Evolutionary conservation across 1,139 yeast species (phyloP).

Genomic region (Blastobotrys illinoisensis): DNA sequence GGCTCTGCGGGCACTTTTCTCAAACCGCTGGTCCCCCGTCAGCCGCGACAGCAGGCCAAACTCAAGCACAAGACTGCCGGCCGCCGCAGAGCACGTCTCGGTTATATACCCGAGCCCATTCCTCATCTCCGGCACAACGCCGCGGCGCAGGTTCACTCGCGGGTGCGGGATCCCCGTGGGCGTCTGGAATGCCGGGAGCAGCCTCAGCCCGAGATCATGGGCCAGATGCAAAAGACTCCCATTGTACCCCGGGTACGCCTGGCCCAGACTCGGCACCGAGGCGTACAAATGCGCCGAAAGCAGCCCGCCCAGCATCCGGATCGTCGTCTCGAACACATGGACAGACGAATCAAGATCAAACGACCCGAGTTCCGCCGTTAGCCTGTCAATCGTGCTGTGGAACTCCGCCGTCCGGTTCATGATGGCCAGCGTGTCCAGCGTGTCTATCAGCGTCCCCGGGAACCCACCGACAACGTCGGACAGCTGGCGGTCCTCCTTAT

Average conservation of each 20-base stretch:
- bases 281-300: conserved; percentile 73
- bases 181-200: conserved; percentile 61
- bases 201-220: conserved; percentile 59
- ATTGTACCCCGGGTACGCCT: conserved; percentile 46
- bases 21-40: conserved; percentile 71
- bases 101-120: conserved; percentile 29
- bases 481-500: conserved; percentile 54
- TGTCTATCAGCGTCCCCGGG: conserved; percentile 71
- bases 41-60: conserved; percentile 66
- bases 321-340: conserved; percentile 83
- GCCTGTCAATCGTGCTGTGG: conserved; percentile 39
- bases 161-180: conserved; percentile 63
- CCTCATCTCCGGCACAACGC: conserved; percentile 37
- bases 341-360: conserved; percentile 66
- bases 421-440: conserved; percentile 71
- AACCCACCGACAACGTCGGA: conserved; percentile 87
- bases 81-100: conserved; percentile 85
- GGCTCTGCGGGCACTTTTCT: conserved; percentile 53
- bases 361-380: conserved; percentile 39
- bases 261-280: conserved; percentile 49
- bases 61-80: conserved; percentile 75
- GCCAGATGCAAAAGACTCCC: conserved; percentile 69
- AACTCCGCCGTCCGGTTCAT: conserved; percentile 60
- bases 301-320: conserved; percentile 88
- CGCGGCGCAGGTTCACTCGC: conserved; percentile 56